Conservation (phyloP, 805 yeast species). For the Kuraishia cidri region DNA sequence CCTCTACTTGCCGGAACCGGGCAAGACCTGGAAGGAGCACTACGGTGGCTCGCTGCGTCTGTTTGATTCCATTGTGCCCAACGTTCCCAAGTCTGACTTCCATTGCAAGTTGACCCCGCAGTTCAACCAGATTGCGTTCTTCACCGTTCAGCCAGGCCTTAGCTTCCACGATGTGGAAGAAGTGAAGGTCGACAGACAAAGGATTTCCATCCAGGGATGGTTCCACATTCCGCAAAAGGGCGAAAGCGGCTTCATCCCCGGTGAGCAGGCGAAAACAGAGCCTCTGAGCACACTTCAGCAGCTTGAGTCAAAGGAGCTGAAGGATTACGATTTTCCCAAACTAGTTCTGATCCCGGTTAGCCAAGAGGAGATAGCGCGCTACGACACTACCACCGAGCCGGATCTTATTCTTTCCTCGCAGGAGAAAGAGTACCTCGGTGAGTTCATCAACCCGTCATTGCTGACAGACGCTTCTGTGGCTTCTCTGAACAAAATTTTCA, state of each 20-base stretch:
- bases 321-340: constrained; percentile 79
- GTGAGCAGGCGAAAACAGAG: constrained; percentile 75
- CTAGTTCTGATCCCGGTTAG: constrained; percentile 19
- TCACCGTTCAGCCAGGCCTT: constrained; percentile 91
- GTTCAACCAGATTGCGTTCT: constrained; percentile 93
- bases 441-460: constrained; percentile 49
- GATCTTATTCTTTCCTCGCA: constrained; percentile 17
- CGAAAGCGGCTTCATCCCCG: constrained; percentile 75
- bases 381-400: constrained; percentile 13
- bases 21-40: constrained; percentile 76
- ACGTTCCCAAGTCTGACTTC: constrained; percentile 81
- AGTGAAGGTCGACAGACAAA: constrained; percentile 82
- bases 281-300: constrained; percentile 72
- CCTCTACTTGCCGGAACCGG: constrained; percentile 88
- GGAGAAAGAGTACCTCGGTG: constrained; percentile 41
- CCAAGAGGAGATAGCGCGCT: constrained; percentile 22
- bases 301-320: constrained; percentile 65
- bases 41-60: constrained; percentile 92
- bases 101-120: constrained; percentile 72
- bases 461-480: constrained; percentile 27
- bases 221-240: constrained; percentile 95
- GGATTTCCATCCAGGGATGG: constrained; percentile 97
- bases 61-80: constrained; percentile 79
- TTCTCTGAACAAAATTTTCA: constrained; percentile 41
- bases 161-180: constrained; percentile 98